phyloP scores from a whole-genome alignment of 2,329 filamentous ascomycete genomes.

The Dendryphion nanum region DNA sequence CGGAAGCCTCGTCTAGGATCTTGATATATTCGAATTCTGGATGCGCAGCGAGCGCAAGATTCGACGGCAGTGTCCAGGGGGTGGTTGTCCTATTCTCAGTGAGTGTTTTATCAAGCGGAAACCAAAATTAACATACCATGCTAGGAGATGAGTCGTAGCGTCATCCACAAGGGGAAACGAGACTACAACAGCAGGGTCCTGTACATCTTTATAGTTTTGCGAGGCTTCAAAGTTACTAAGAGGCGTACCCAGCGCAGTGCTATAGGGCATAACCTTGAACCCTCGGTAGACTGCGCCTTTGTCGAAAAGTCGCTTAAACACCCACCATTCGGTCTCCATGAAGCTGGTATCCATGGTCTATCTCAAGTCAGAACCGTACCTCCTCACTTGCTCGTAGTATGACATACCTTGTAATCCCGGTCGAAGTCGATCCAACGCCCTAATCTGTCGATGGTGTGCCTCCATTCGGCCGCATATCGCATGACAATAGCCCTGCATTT shows the following conservation, averaged over 20 bases:
- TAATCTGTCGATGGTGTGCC: slow-evolving; percentile 79
- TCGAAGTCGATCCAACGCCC: slow-evolving; percentile 98
- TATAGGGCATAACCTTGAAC: slow-evolving; percentile 92
- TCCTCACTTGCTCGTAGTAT: background rate
- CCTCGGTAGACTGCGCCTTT: slow-evolving; percentile 88
- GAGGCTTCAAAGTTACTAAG: slow-evolving; percentile 92
- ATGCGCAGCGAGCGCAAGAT: slow-evolving; percentile 73
- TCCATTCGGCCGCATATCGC: slow-evolving; percentile 85
- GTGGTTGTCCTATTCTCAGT: no score
- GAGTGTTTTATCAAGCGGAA: no score
- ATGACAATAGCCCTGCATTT: slow-evolving; percentile 93
- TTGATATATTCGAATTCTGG: slow-evolving; percentile 86
- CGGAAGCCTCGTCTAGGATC: slow-evolving; percentile 76
- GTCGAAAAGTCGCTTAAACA: slow-evolving; percentile 89
- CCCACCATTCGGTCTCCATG: slow-evolving; percentile 98
- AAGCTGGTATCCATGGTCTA: slow-evolving; percentile 88
- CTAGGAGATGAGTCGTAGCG: slow-evolving; percentile 71
- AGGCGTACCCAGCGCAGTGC: slow-evolving; percentile 82
- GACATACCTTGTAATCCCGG: slow-evolving; percentile 84
- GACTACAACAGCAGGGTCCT: slow-evolving; percentile 86
- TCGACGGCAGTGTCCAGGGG: slow-evolving; percentile 81
- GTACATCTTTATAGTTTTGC: slow-evolving; percentile 92
- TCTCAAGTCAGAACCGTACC: no score
- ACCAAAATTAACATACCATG: no score
- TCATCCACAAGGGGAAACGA: slow-evolving; percentile 81